Conservation (phyloP, 2,329 filamentous ascomycete species). For the Cytospora paraplurivora region DNA sequence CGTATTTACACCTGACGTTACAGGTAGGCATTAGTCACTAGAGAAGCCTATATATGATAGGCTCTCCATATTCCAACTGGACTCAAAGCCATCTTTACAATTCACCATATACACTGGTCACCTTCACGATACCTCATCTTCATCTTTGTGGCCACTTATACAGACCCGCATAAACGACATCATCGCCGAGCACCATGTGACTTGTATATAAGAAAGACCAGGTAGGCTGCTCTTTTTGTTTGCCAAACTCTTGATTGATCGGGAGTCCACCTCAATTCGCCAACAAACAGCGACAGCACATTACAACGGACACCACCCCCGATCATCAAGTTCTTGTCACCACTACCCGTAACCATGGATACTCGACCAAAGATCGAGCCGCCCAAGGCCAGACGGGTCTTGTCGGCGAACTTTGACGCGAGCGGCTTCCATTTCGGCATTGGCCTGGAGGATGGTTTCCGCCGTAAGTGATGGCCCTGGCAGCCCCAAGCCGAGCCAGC, state of each 20-base stretch:
- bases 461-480: conserved; percentile 58
- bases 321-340: conserved; percentile 1
- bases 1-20: not conserved
- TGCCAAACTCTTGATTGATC: conserved; percentile 7
- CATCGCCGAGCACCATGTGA: conserved; percentile 13
- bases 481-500: not conserved
- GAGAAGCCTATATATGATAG: not conserved
- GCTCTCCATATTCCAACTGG: conserved; percentile 8
- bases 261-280: not conserved
- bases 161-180: conserved; percentile 24
- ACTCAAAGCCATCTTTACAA: not conserved
- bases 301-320: not conserved
- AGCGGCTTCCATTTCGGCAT: conserved; percentile 85
- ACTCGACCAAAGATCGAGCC: conserved; percentile 83
- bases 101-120: conserved; percentile 5
- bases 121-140: conserved; percentile 16
- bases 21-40: not conserved
- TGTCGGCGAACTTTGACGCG: conserved; percentile 84
- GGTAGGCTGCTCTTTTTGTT: conserved; percentile 20
- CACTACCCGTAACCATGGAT: conserved; percentile 67
- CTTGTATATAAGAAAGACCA: conserved; percentile 15
- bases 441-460: conserved; percentile 83
- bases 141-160: not conserved
- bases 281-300: conserved; percentile 4
- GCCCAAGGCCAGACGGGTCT: conserved; percentile 70